These are phyloP conservation scores for Carex kokanica DNA, from an alignment of 176 grass and related monocot species.

Conservation along the genomic window DNA sequence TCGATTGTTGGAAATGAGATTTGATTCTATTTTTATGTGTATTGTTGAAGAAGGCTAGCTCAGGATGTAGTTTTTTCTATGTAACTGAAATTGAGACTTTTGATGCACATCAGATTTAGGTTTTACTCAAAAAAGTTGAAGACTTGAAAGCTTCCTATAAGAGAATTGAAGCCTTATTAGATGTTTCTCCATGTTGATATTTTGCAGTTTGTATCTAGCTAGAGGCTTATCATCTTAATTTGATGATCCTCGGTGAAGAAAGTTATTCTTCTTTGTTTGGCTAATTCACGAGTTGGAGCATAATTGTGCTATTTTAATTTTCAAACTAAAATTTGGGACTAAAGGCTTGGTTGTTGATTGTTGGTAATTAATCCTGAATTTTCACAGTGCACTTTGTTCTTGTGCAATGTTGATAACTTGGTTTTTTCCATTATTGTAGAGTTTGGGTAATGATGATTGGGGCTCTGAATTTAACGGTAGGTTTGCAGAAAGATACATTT, in stretches of 20 bases:
- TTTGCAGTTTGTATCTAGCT: neutral
- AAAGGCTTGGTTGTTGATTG: no score
- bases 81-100: neutral
- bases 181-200: neutral
- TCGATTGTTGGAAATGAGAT: neutral
- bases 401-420: no score
- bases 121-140: neutral
- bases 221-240: neutral
- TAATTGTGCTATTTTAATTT: neutral
- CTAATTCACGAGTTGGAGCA: neutral
- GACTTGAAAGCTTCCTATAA: neutral
- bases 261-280: neutral
- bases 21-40: conserved; percentile 3
- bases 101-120: neutral
- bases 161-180: neutral
- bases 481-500: no score
- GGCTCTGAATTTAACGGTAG: no score
- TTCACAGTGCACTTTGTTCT: no score
- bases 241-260: neutral
- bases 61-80: neutral
- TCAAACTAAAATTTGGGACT: neutral
- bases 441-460: no score
- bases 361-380: no score
- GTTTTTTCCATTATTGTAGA: no score
- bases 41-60: neutral